Percentiles rank a stretch among this genome's conserved stretches.
phyloP scores from a whole-genome alignment of 2,329 filamentous ascomycete species.

The Penicillium sp. region DNA sequence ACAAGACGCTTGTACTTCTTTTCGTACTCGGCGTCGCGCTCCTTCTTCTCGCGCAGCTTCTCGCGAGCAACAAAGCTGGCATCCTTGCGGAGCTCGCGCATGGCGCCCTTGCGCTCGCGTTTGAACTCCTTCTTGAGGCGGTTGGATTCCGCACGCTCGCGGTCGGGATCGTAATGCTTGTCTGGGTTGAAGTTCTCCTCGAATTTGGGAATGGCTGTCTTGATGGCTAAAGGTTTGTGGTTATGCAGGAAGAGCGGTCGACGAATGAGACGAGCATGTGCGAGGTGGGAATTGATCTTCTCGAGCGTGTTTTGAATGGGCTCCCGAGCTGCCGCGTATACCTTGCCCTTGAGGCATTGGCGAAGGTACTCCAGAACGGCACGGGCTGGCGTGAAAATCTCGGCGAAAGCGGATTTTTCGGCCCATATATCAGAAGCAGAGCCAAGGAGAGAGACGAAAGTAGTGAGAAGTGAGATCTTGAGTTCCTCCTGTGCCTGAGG shows the following conservation, averaged over 20 bases:
- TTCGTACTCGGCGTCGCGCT: constrained; percentile 89
- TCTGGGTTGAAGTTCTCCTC: constrained; percentile 92
- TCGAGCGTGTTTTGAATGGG: constrained; percentile 32
- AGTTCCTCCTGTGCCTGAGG: constrained; percentile 38
- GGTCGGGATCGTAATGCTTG: constrained; percentile 96
- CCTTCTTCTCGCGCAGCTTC: constrained; percentile 87
- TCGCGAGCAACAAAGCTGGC: constrained; percentile 90
- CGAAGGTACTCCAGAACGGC: constrained; percentile 62
- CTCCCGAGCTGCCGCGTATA: constrained; percentile 43
- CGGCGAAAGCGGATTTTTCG: constrained; percentile 69
- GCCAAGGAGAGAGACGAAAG: constrained; percentile 65
- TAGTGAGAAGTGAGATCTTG: constrained; percentile 61
- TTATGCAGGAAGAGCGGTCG: constrained; percentile 84
- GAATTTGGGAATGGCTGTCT: constrained; percentile 86
- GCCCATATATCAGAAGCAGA: constrained; percentile 71
- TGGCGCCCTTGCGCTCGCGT: constrained; percentile 88
- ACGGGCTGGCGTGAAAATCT: constrained; percentile 70
- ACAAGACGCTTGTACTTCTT: constrained; percentile 91
- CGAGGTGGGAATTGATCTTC: constrained; percentile 47
- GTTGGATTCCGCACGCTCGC: constrained; percentile 78
- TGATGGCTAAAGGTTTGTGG: constrained; percentile 84
- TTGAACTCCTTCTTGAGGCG: constrained; percentile 90
- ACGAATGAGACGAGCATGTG: constrained; percentile 63
- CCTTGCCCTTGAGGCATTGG: constrained; percentile 52
- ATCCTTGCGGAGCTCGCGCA: constrained; percentile 93